Evolutionary conservation across 2,329 filamentous ascomycete species (phyloP).

Genomic region (Colletotrichum simmondsii): DNA sequence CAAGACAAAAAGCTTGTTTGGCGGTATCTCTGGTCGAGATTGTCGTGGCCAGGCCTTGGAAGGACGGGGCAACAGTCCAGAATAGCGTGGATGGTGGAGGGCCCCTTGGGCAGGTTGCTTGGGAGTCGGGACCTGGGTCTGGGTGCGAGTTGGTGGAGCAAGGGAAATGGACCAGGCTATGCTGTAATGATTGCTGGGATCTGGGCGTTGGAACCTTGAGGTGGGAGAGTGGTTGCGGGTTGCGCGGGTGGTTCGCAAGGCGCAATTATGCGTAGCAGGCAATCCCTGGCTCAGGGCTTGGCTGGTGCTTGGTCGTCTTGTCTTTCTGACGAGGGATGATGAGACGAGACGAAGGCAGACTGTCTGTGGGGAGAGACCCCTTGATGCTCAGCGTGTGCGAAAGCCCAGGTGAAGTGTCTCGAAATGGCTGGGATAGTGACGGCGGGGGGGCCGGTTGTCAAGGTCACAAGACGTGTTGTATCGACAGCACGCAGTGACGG

Average conservation of each 20-base stretch:
- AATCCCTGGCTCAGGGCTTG: constrained; percentile 30
- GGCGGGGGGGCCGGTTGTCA: constrained; percentile 23
- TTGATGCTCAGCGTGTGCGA: constrained; percentile 32
- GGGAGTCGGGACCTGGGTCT: neutral
- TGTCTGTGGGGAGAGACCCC: constrained; percentile 31
- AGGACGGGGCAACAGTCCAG: constrained; percentile 27
- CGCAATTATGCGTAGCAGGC: constrained; percentile 23
- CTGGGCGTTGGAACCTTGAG: neutral
- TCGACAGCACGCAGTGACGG: neutral
- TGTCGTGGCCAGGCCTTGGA: constrained; percentile 18
- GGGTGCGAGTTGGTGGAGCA: constrained; percentile 6
- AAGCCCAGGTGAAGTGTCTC: constrained; percentile 25
- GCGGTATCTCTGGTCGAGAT: constrained; percentile 12
- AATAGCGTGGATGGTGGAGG: constrained; percentile 18
- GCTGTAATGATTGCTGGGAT: constrained; percentile 19
- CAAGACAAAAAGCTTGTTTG: constrained; percentile 32
- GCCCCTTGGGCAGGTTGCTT: neutral
- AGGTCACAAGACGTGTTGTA: constrained; percentile 15
- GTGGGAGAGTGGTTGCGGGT: neutral
- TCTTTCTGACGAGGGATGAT: constrained; percentile 24
- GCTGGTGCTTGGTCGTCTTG: constrained; percentile 33
- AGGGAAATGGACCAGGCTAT: constrained; percentile 18
- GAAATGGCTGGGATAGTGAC: constrained; percentile 28
- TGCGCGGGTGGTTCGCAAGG: neutral
- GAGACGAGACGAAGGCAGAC: constrained; percentile 33